Base-by-base conservation (phyloP, 2,329 filamentous ascomycete species). In the Tolypocladium tropicale region DNA sequence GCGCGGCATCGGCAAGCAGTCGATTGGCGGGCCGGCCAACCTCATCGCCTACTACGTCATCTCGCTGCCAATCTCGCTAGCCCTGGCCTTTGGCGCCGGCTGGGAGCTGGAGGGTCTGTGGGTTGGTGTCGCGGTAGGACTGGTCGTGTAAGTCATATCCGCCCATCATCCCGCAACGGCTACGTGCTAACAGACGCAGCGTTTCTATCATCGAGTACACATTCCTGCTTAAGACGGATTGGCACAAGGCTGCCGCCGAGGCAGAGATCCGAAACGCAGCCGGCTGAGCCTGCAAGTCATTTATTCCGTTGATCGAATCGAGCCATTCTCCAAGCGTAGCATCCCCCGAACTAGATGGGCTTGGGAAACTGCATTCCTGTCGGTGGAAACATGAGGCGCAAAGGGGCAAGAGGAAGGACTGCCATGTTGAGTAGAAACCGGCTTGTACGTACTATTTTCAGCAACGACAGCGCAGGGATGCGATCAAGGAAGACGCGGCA, bases 21-120 rank as follows among this genome's bases (percentile, higher is more conserved):
- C 90, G 60, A 85, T 97, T 56, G 93, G 93, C 14, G 92, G 93
- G 0, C 96, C 93, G 63, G 85, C 92, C 9, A 95, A 94, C 65
- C 73, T 97, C 2, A 82, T 90, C 53, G 86, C 86, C 25, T 96
- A 96, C 74, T 99, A 97, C 70, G 75, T 82, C 21, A 79, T 97
- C 30, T 93, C 90, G 0, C 78, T 97, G 71, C 93, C 94, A 0
- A 82, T 96, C 36, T 90, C 86, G 41, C 87, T 96, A 61, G 83
- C 81, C 5, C 82, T 88, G 0, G 88, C 85, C 0, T 96, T 97
- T 68, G 86, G 84, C 0, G 73, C 92, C 4, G 78, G 78, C 23
- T 95, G 88, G 90, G 83, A 84, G 51, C 74, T 97, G 39, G 78
- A 83, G 56, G 93, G 93, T 0, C 75, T 97, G 21, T 97, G 93